phyloP scores from a whole-genome alignment of 2,329 filamentous ascomycete genomes.

The Fusarium heterosporum region DNA sequence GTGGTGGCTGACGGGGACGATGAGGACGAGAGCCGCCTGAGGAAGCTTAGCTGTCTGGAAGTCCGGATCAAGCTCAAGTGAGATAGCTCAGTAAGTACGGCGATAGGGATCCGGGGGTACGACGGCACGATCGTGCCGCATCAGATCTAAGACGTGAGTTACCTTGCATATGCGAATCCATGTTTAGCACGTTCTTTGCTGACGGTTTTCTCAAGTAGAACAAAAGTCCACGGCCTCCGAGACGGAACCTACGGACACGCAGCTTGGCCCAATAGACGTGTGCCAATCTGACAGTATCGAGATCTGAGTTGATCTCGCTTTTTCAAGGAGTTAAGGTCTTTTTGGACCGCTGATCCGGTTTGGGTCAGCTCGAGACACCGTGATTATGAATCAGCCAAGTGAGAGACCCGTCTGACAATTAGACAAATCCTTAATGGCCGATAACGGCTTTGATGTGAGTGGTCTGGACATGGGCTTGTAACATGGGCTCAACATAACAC shows the following conservation, averaged over 20 bases:
- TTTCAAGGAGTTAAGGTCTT: constrained; percentile 15
- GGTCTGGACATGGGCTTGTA: not conserved
- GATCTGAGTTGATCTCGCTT: constrained; percentile 1
- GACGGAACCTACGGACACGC: constrained; percentile 32
- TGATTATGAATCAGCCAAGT: constrained; percentile 29
- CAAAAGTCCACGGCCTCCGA: constrained; percentile 22
- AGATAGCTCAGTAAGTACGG: constrained; percentile 28
- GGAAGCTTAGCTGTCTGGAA: constrained; percentile 65
- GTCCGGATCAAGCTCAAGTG: constrained; percentile 61
- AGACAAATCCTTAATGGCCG: constrained; percentile 1
- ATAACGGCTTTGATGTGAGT: constrained; percentile 2
- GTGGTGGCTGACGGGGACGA: constrained; percentile 59
- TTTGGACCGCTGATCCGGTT: constrained; percentile 11
- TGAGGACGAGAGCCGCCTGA: constrained; percentile 56
- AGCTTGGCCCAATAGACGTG: constrained; percentile 11
- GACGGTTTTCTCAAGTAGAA: constrained; percentile 14
- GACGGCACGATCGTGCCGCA: constrained; percentile 10
- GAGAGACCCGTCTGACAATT: constrained; percentile 13
- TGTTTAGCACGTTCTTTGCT: constrained; percentile 12
- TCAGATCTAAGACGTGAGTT: constrained; percentile 19
- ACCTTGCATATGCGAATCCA: constrained; percentile 20
- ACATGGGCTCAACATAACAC: constrained; percentile 8
- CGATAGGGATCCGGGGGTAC: constrained; percentile 18
- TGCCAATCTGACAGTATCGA: constrained; percentile 32
- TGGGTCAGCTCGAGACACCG: constrained; percentile 13